Evolutionary conservation across 306 rosid species (phyloP).

Genomic region (Quercus suber): DNA sequence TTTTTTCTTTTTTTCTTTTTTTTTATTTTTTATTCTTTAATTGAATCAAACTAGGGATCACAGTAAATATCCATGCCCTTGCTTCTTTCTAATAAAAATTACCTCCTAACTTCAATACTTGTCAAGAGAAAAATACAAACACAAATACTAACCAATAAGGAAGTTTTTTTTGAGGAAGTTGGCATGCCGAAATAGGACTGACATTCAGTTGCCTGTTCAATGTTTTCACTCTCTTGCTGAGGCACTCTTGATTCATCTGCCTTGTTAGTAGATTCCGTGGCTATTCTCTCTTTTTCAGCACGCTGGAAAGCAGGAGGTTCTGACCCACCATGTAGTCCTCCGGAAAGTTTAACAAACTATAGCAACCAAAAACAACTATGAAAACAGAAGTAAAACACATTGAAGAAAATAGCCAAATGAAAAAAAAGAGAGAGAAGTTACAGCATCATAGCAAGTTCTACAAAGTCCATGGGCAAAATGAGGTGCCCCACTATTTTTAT

Average conservation of each 20-base stretch:
- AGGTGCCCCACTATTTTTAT: constrained; percentile 45
- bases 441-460: constrained; percentile 65
- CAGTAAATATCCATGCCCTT: not conserved
- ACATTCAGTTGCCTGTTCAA: not conserved
- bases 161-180: not conserved
- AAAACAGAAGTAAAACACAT: not conserved
- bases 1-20: not conserved
- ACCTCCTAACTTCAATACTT: too few species aligned
- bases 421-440: constrained; percentile 31
- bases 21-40: too few species aligned
- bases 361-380: constrained; percentile 20
- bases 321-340: constrained; percentile 81
- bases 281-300: constrained; percentile 72
- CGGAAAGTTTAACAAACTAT: constrained; percentile 72
- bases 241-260: constrained; percentile 30
- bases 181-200: not conserved
- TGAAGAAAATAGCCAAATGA: not conserved
- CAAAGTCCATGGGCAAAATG: constrained; percentile 80
- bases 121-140: not conserved
- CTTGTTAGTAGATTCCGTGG: constrained; percentile 33
- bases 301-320: constrained; percentile 94
- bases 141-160: not conserved
- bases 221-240: not conserved
- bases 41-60: not conserved
- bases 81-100: not conserved